Base-by-base conservation (phyloP, 2,329 filamentous ascomycete genomes). In the Microascus cirrosus region DNA sequence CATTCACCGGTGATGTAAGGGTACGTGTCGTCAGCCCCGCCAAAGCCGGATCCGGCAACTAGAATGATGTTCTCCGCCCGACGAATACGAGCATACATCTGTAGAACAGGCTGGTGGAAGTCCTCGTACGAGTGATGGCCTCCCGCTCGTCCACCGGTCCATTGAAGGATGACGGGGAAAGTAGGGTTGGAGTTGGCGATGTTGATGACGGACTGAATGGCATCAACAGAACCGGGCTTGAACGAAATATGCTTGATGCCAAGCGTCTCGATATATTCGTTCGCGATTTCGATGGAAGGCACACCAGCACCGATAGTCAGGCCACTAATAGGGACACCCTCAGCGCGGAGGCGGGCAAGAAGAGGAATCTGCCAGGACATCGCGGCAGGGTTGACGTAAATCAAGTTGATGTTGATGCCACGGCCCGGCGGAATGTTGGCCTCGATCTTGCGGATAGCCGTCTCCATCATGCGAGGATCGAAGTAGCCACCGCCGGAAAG, bases 71-170 rank as follows among this genome's bases (percentile, higher is more conserved):
- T 96, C 64, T 88, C 81, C 63, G 87, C 87, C 68, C 90, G 85
- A 68, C 92, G 84, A 63, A 96, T 91, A 59, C 91, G 86, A 63
- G 85, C 83, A 70, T 96, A 96, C 89, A 95, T 95, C 66, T 90
- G 85, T 8, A 96, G 77, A 52, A 96, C 86, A 5, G 92, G 92
- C 67, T 92, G 86, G 71, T 96, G 92, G 80, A 96, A 96, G 71
- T 96, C 92, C 70, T 96, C 92, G 62, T 86, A 95, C 1, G 91
- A 96, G 75, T 96, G 92, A 71, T 96, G 92, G 59, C 92, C 92
- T 75, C 92, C 92, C 63, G 91, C 92, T 73, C 92, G 87, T 48
- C 92, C 92, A 68, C 92, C 92, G 60, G 92, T 96, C 92, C 92
- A 96, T 73, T 96, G 92, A 61, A 96, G 77, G 57, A 96, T 84